These are phyloP conservation scores for Talaromyces sp. DNA, from an alignment of 2,329 filamentous ascomycete species.

Conservation along the genomic window DNA sequence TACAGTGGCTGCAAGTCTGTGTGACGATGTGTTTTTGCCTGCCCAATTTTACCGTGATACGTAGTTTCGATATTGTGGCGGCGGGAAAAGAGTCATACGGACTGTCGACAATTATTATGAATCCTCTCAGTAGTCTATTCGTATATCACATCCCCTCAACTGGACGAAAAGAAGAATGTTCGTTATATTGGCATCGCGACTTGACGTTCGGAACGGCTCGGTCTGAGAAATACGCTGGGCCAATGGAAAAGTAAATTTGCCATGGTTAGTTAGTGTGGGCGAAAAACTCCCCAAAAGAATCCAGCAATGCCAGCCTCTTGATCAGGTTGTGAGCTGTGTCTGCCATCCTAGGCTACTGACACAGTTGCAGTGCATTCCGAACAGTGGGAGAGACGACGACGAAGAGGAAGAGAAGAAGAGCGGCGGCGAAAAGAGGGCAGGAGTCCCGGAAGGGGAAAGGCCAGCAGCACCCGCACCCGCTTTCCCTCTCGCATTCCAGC, in stretches of 20 bases:
- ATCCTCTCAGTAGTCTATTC: background rate
- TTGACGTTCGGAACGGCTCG: slow-evolving; percentile 12
- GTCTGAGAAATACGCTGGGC: slow-evolving; percentile 30
- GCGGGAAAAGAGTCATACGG: background rate
- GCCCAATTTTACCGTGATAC: too few species aligned
- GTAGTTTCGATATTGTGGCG: background rate
- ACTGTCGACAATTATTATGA: background rate
- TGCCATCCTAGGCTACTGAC: background rate
- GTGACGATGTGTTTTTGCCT: background rate
- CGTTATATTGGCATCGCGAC: background rate
- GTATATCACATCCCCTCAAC: background rate
- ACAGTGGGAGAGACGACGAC: background rate
- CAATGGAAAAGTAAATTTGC: slow-evolving; percentile 2
- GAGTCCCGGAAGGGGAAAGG: background rate
- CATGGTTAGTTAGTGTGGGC: background rate
- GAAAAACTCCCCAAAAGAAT: background rate
- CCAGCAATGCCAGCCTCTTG: background rate
- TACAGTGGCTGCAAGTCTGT: background rate
- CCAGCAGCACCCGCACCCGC: background rate
- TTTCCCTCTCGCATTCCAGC: background rate
- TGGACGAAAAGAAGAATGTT: background rate
- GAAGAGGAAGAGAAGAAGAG: background rate
- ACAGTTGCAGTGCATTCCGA: background rate
- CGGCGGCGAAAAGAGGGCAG: background rate
- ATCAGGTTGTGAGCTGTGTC: background rate